A percentile compares a stretch with the other conserved stretches of the same genome.
Conservation (phyloP, 768 basidiomycete genomes). For the Podaxis sp. region DNA sequence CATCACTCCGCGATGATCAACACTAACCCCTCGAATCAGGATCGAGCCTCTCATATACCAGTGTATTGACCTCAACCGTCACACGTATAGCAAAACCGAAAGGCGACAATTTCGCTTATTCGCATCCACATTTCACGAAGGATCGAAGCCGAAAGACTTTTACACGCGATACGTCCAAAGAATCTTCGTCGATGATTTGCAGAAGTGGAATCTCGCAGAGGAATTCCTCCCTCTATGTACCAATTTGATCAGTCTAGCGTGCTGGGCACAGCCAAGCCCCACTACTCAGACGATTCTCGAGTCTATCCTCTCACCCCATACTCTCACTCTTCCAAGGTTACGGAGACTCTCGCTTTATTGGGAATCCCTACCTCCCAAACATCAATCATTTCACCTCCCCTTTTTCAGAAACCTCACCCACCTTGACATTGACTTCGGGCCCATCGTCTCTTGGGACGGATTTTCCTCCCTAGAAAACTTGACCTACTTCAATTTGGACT, state of each 20-base stretch:
- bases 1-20: background rate
- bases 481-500: slow-evolving; percentile 8
- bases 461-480: slow-evolving; percentile 3
- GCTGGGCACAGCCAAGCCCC: background rate
- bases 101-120: background rate
- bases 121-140: background rate
- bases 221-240: slow-evolving; percentile 6
- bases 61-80: background rate
- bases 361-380: background rate
- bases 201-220: background rate
- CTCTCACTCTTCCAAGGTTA: background rate
- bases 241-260: slow-evolving; percentile 4
- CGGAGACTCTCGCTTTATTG: slow-evolving; percentile 10
- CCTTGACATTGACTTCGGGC: slow-evolving; percentile 3
- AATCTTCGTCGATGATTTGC: slow-evolving; percentile 5
- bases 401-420: slow-evolving; percentile 10
- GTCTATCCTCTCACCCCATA: slow-evolving; percentile 8
- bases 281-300: background rate
- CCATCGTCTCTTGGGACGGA: background rate
- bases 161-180: slow-evolving; percentile 1
- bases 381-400: slow-evolving; percentile 1
- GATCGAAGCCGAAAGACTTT: background rate
- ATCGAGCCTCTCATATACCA: slow-evolving; percentile 14
- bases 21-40: background rate
- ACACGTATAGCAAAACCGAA: background rate